Conservation (phyloP, 1,284 basidiomycete species). For the Pulveroboletus sp. region DNA sequence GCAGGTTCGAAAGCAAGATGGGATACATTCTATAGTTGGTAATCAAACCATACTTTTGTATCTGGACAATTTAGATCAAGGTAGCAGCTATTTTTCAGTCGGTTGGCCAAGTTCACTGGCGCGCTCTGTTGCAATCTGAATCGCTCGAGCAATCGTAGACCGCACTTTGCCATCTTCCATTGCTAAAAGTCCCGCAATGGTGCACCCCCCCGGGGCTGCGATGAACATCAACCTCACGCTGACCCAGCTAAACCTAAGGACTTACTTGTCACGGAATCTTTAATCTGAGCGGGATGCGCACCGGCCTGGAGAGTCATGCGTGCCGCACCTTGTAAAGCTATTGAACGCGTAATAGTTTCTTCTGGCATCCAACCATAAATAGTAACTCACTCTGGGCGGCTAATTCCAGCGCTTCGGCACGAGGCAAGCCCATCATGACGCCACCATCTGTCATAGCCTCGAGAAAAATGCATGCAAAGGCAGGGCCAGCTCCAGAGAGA, state of each 20-base stretch:
- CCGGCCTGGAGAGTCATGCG: conserved; percentile 91
- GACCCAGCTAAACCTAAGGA: conserved; percentile 10
- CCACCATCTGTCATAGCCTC: conserved; percentile 99
- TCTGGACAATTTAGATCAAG: neutral
- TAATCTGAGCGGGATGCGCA: conserved; percentile 93
- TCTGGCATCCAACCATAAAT: conserved; percentile 2
- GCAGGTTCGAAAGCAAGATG: conserved; percentile 36
- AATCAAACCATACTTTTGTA: neutral
- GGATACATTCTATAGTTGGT: conserved; percentile 28
- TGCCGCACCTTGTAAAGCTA: conserved; percentile 95
- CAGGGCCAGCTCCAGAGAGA: conserved; percentile 93
- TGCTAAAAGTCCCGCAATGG: conserved; percentile 93
- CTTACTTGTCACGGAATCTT: conserved; percentile 96
- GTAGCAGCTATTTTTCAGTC: conserved; percentile 39
- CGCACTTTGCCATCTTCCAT: conserved; percentile 94
- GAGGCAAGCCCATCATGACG: conserved; percentile 99
- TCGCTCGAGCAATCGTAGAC: conserved; percentile 93
- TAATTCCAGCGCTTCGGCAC: conserved; percentile 91
- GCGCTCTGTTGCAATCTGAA: conserved; percentile 90
- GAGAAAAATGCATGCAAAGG: conserved; percentile 94
- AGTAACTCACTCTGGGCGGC: conserved; percentile 90
- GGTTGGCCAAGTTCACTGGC: conserved; percentile 79
- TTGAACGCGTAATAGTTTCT: neutral
- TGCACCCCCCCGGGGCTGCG: conserved; percentile 95
- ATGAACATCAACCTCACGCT: neutral